Conservation (phyloP, 306 rosid genomes). For the Fagus sylvatica region DNA sequence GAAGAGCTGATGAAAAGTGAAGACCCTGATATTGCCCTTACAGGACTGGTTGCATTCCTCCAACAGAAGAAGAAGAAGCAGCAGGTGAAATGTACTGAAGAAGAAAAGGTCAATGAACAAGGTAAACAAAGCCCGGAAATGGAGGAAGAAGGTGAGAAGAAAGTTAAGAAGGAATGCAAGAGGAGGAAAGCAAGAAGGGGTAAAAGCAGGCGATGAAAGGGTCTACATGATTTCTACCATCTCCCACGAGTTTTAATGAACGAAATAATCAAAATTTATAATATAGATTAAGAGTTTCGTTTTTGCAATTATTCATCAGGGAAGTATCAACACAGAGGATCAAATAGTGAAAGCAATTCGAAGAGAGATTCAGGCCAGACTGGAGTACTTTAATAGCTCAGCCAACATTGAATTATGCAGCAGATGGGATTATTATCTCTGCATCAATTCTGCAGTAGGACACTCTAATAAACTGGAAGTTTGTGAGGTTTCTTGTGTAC, state of each 20-base stretch:
- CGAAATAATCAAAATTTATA: not conserved
- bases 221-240: not conserved
- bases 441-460: too few species aligned
- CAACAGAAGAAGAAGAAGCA: conserved; percentile 12
- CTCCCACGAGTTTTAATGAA: not conserved
- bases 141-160: not conserved
- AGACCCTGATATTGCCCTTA: conserved; percentile 14
- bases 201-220: not conserved
- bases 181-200: not conserved
- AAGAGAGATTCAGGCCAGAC: too few species aligned
- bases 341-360: too few species aligned
- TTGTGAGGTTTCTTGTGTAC: too few species aligned
- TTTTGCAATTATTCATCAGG: not conserved
- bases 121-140: not conserved
- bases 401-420: too few species aligned
- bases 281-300: not conserved
- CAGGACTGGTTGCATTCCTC: conserved; percentile 23
- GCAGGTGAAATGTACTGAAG: conserved; percentile 10
- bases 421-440: too few species aligned
- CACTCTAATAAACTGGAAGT: too few species aligned
- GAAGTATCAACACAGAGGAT: too few species aligned
- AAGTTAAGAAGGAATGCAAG: not conserved
- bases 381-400: too few species aligned
- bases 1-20: conserved; percentile 41
- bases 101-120: not conserved